These are phyloP conservation scores for Asclepias syriaca DNA, from an alignment of 257 asterid genomes.

Conservation along the genomic window DNA sequence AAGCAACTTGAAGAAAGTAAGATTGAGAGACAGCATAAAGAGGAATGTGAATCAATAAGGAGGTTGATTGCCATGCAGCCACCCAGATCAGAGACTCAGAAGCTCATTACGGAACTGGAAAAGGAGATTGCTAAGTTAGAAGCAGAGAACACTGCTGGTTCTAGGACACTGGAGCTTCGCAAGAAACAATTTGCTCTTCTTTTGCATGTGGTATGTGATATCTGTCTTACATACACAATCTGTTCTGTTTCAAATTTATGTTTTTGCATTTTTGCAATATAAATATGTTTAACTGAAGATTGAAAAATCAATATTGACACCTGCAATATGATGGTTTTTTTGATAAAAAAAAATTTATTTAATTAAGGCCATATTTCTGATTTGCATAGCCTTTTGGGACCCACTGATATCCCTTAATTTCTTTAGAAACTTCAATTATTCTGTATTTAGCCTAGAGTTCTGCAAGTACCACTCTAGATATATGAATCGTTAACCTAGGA, in stretches of 20 bases:
- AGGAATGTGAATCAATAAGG: conserved; percentile 94
- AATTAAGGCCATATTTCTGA: not conserved
- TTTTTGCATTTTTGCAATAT: not conserved
- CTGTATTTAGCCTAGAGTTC: not conserved
- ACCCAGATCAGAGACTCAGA: conserved; percentile 79
- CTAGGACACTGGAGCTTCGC: conserved; percentile 86
- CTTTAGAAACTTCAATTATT: not conserved
- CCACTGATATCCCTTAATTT: not conserved
- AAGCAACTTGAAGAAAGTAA: conserved; percentile 91
- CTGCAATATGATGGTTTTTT: not conserved
- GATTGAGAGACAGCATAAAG: conserved; percentile 94
- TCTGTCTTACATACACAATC: not conserved
- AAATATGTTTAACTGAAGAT: not conserved
- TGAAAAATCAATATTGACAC: not conserved
- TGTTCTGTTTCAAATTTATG: not conserved
- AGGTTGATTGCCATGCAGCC: conserved; percentile 82
- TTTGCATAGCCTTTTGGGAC: not conserved
- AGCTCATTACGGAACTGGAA: conserved; percentile 64
- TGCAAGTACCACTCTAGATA: not conserved
- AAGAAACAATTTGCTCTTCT: conserved; percentile 90
- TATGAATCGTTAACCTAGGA: not conserved
- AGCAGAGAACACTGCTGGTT: conserved; percentile 80
- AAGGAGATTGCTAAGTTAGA: conserved; percentile 72
- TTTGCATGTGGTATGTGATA: conserved; percentile 77
- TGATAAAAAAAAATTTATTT: not conserved